Evolutionary conservation across 2,329 filamentous ascomycete genomes (phyloP).

Genomic region (Trichoderma atrobrunneum): DNA sequence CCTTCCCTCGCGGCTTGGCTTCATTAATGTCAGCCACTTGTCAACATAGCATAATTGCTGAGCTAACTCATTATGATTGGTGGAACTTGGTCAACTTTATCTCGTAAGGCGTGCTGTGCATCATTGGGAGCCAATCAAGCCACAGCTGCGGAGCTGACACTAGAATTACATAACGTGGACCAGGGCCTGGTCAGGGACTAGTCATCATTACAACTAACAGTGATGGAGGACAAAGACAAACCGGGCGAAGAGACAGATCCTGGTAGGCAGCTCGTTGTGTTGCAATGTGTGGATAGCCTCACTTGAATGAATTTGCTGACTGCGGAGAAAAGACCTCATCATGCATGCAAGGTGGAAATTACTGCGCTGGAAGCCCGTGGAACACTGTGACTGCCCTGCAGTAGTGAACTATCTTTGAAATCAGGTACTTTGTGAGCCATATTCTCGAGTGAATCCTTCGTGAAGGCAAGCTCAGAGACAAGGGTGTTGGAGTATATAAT

Average conservation of each 20-base stretch:
- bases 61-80: not conserved
- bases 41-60: conserved; percentile 7
- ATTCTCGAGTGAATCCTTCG: not conserved
- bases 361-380: not conserved
- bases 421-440: not conserved
- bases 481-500: not conserved
- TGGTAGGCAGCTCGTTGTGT: not conserved
- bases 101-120: not conserved
- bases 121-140: not conserved
- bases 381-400: not conserved
- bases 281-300: not conserved
- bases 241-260: not conserved
- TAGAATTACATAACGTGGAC: conserved; percentile 6
- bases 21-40: conserved; percentile 13
- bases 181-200: not conserved
- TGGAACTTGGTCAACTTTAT: not conserved
- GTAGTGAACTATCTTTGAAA: not conserved
- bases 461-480: not conserved
- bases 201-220: not conserved
- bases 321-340: not conserved
- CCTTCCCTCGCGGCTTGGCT: not conserved
- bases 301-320: not conserved
- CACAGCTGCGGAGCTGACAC: conserved; percentile 5
- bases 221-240: not conserved
- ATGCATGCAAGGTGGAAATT: not conserved